Evolutionary conservation across 768 basidiomycete genomes (phyloP), one percentile per base, ranked within the genome.

Genomic region (Boletus edulis): DNA sequence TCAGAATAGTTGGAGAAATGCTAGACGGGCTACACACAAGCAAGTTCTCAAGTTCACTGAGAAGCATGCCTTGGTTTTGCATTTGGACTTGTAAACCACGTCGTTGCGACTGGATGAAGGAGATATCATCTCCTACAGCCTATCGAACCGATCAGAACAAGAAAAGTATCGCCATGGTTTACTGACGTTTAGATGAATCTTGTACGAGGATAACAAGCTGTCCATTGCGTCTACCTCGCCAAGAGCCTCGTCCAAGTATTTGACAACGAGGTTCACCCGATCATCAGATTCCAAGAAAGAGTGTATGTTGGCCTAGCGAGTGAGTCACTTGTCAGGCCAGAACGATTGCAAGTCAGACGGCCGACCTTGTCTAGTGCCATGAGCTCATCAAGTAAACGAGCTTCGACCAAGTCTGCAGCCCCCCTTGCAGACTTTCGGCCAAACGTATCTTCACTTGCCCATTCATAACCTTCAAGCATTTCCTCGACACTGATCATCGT

Each of bases 381-480:
- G 53, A 99, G 73, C 65, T 99, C 97, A 56, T 96, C 91, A 41
- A 91, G 70, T 44, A 99, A 72, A 59, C 94, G 77, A 22, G 90
- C 88, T 72, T 98, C 94, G 57, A 98, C 94, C 61, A 95, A 79
- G 67, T 98, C 96, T 38, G 91, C 92, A 9, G 90, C 85, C 12
- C 87, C 87, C 62, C 81, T 78, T 17, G 79, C 77, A 50, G 82
- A 80, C 65, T 82, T 85, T 60, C 84, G 75, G 14, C 80, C 82
- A 42, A 88, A 76, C n/a, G 87, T 76, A 66, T 87, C 86, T 52
- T 88, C 89, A 57, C 85, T 87, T 5, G 91, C 87, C 94, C 94
- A 98, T 70, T 98, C 97, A 64, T 97, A 97, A 0, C 97, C 95
- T 64, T 99, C 97, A 24, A 99, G 78, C 93, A 99, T 95, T 69